Percentiles rank a stretch among this genome's conserved stretches.
phyloP scores from a whole-genome alignment of 768 basidiomycete species.

The Xerocomus potaroensis region DNA sequence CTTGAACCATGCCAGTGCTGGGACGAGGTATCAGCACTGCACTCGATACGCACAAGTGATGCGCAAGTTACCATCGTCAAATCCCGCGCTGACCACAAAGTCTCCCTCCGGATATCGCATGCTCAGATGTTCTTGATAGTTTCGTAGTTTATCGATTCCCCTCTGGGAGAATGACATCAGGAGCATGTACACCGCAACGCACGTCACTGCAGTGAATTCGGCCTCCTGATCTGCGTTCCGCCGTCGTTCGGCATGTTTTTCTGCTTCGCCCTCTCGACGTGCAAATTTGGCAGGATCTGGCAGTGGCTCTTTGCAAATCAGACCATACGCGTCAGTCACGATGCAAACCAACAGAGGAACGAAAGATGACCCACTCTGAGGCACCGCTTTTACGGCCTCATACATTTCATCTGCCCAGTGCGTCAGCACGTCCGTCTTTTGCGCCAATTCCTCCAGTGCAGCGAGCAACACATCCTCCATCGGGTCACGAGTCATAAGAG shows the following conservation, averaged over 20 bases:
- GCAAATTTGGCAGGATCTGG: conserved; percentile 75
- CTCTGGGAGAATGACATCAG: conserved; percentile 90
- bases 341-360: not conserved
- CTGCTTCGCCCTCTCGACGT: conserved; percentile 66
- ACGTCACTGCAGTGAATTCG: conserved; percentile 79
- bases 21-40: conserved; percentile 3
- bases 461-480: conserved; percentile 83
- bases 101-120: conserved; percentile 75
- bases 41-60: not conserved
- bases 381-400: conserved; percentile 78
- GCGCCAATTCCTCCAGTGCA: conserved; percentile 81
- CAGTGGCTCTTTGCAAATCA: conserved; percentile 66
- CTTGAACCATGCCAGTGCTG: conserved; percentile 87
- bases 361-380: conserved; percentile 59
- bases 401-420: conserved; percentile 96
- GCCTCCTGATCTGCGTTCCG: conserved; percentile 75
- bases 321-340: conserved; percentile 2
- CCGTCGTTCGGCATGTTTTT: conserved; percentile 62
- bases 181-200: conserved; percentile 86
- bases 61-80: conserved; percentile 58
- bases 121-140: conserved; percentile 77
- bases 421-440: conserved; percentile 92
- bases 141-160: conserved; percentile 80
- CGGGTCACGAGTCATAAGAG: conserved; percentile 47
- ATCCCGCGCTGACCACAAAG: conserved; percentile 73